These are phyloP conservation scores for Trichothecium roseum DNA, from an alignment of 2,329 filamentous ascomycete genomes.

Conservation along the genomic window DNA sequence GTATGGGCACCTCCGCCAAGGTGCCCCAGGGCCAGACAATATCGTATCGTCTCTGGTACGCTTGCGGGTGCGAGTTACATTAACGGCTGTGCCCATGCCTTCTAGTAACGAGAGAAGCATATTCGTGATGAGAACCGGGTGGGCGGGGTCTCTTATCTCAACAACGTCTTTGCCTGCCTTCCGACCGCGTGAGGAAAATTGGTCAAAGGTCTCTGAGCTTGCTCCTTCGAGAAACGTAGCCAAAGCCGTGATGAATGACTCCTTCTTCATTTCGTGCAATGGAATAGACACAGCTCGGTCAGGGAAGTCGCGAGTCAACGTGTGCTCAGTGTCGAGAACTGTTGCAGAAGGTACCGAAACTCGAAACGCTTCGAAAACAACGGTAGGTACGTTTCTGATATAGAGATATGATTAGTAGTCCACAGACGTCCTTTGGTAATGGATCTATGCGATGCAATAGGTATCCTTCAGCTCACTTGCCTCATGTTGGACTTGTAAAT, in stretches of 20 bases:
- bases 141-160: constrained; percentile 48
- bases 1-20: constrained; percentile 54
- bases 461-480: too few relatives aligned
- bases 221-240: constrained; percentile 45
- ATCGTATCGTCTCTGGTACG: constrained; percentile 52
- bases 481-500: too few relatives aligned
- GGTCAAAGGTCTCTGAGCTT: constrained; percentile 39
- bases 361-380: too few relatives aligned
- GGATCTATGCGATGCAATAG: too few relatives aligned
- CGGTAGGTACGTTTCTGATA: too few relatives aligned
- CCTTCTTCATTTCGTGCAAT: too few relatives aligned
- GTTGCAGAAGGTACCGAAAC: too few relatives aligned
- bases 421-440: too few relatives aligned
- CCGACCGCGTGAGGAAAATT: constrained; percentile 36
- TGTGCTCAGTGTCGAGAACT: too few relatives aligned
- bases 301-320: too few relatives aligned
- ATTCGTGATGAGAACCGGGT: constrained; percentile 48
- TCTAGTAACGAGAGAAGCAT: constrained; percentile 52
- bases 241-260: constrained; percentile 22
- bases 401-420: too few relatives aligned
- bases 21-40: constrained; percentile 32
- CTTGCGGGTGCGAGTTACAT: constrained; percentile 38
- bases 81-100: constrained; percentile 34
- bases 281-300: too few relatives aligned
- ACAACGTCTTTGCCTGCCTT: constrained; percentile 40